Conservation (phyloP, 2,329 filamentous ascomycete genomes). For the Fragosphaeria purpurea region DNA sequence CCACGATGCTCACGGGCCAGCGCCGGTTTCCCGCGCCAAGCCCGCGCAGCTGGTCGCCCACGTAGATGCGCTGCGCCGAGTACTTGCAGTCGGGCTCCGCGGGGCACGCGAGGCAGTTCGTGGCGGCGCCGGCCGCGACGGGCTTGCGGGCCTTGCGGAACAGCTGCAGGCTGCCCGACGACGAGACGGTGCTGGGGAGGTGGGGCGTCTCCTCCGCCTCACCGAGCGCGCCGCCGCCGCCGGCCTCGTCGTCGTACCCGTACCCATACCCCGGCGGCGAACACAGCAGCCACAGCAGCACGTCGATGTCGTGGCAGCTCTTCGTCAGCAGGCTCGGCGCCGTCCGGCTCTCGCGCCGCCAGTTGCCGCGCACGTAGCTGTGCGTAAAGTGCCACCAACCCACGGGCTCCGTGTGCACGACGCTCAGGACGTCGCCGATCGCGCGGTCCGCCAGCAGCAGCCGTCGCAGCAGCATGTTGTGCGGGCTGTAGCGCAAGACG, state of each 20-base stretch:
- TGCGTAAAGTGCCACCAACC: constrained; percentile 96
- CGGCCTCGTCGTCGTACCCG: background rate
- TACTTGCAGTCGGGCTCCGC: constrained; percentile 69
- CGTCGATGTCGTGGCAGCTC: constrained; percentile 91
- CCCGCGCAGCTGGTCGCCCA: constrained; percentile 43
- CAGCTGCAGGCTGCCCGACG: constrained; percentile 65
- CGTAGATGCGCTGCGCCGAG: constrained; percentile 75
- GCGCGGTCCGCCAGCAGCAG: constrained; percentile 64
- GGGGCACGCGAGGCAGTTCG: constrained; percentile 78
- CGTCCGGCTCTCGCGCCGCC: constrained; percentile 70
- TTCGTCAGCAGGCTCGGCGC: constrained; percentile 84
- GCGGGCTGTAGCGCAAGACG: constrained; percentile 84
- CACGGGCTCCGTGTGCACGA: constrained; percentile 89
- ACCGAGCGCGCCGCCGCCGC: no score
- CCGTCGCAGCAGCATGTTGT: constrained; percentile 76
- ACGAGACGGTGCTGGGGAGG: constrained; percentile 65
- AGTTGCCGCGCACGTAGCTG: constrained; percentile 87
- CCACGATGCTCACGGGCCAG: constrained; percentile 86
- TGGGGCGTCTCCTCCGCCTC: constrained; percentile 42
- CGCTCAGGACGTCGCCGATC: constrained; percentile 74
- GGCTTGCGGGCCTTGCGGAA: constrained; percentile 74
- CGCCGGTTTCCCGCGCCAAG: constrained; percentile 54
- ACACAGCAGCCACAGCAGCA: constrained; percentile 82
- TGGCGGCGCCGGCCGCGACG: constrained; percentile 58
- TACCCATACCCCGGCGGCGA: constrained; percentile 47